Base-by-base conservation (phyloP, 768 basidiomycete genomes). In the Tricholoma sp. region DNA sequence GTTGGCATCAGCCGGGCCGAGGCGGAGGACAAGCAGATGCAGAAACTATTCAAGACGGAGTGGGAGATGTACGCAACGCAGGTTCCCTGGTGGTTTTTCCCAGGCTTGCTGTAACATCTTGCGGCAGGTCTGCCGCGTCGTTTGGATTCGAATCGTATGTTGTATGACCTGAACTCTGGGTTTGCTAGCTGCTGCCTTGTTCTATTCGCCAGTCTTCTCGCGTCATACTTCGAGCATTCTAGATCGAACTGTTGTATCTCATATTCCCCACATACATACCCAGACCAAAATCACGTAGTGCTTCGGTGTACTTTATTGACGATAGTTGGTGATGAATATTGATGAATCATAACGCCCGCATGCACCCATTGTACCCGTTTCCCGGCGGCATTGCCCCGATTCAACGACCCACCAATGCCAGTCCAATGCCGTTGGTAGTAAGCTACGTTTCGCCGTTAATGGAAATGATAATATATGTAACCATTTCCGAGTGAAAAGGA, bases 21-120 rank as follows among this genome's bases (percentile, higher is more conserved):
- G n/a, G 79, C 78, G 2, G 80, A 81, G 63, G 80, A 81, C 59
- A 68, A 64, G 45, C 72, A 79, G 57, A 74, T 81, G 64, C 71
- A 67, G 60, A 74, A 76, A 54, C 10, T 72, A 21, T 81, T 80
- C 53, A 69, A 72, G 24, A 46, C 65, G 10, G 73, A 79, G 58
- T 81, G 80, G 80, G 76, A 78, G 12, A 59, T 57, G 5, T 81
- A 78, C 59, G 78, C 77, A 9, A 63, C 66, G 3, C 62, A 64
- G 19, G 79, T 79, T 11, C 74, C 63, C 6, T 76, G 67, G 66
- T 79, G 79, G 79, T 79, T 81, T 56, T 60, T 78, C 55, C 80
- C 80, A 16, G 78, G 79, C 8, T 52, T 81, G 14, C 58, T 64
- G 29, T 78, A 16, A 58, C 39, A 46, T 54, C 22, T 18, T 22